A percentile compares a stretch with the other conserved stretches of the same genome.
phyloP scores from a whole-genome alignment of 148 eudicot genomes.

The Fagopyrum esculentum region DNA sequence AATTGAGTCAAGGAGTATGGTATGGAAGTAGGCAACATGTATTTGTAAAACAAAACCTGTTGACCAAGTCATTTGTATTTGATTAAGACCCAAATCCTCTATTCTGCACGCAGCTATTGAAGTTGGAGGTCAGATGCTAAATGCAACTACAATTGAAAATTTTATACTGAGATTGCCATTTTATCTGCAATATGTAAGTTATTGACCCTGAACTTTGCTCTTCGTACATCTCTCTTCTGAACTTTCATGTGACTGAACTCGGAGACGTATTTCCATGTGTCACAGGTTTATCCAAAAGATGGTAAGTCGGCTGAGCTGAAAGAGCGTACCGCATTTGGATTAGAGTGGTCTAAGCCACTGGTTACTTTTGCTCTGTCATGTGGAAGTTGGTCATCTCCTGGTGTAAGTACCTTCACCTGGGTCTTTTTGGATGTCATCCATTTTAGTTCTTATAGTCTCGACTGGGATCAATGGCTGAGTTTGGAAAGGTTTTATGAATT shows the following conservation, averaged over 20 bases:
- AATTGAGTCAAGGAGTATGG: background rate
- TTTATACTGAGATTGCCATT: conserved; percentile 35
- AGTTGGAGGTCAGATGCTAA: conserved; percentile 27
- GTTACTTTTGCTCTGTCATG: conserved; percentile 12
- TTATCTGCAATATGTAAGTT: conserved; percentile 23
- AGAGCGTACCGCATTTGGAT: conserved; percentile 9
- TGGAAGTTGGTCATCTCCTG: conserved; percentile 44
- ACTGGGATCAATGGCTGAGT: too few species aligned
- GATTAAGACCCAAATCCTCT: background rate
- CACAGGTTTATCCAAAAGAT: conserved; percentile 15
- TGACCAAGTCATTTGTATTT: conserved; percentile 5
- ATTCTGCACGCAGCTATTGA: conserved; percentile 33
- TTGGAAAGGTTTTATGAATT: too few species aligned
- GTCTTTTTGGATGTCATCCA: too few species aligned
- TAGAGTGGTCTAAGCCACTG: conserved; percentile 13
- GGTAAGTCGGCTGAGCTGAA: conserved; percentile 11
- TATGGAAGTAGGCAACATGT: conserved; percentile 10
- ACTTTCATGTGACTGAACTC: background rate
- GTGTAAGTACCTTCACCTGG: conserved; percentile 45
- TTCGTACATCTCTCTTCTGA: background rate
- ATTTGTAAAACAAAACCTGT: background rate
- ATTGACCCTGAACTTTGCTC: background rate
- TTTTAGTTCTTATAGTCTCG: too few species aligned
- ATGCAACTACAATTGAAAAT: conserved; percentile 36
- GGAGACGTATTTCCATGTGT: background rate